phyloP scores from a whole-genome alignment of 345 rosid genomes.

The Passiflora organensis region DNA sequence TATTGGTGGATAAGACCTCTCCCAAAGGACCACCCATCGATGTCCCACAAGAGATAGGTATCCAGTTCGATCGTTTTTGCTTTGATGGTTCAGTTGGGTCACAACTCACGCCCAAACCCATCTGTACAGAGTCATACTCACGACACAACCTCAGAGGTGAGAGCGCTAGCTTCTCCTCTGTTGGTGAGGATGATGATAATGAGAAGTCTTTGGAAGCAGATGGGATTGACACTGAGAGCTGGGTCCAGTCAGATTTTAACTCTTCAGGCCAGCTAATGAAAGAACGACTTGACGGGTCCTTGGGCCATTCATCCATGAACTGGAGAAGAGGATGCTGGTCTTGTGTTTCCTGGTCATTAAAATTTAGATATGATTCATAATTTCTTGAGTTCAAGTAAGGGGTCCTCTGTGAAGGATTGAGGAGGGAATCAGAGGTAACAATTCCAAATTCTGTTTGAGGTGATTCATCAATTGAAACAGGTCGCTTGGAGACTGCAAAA shows the following conservation, averaged over 20 bases:
- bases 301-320: conserved; percentile 43
- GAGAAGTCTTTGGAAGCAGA: conserved; percentile 37
- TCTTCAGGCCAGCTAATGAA: conserved; percentile 45
- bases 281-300: conserved; percentile 29
- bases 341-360: conserved; percentile 25
- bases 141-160: conserved; percentile 51
- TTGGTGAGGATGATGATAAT: conserved; percentile 39
- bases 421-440: conserved; percentile 42
- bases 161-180: conserved; percentile 29
- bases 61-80: conserved; percentile 42
- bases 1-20: conserved; percentile 44
- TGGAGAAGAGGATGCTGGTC: conserved; percentile 30
- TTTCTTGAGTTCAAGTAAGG: conserved; percentile 20
- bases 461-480: conserved; percentile 10
- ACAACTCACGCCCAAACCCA: conserved; percentile 31
- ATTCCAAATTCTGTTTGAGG: conserved; percentile 40
- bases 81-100: conserved; percentile 18
- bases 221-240: conserved; percentile 67
- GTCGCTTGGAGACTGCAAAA: conserved; percentile 27
- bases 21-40: conserved; percentile 67
- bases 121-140: conserved; percentile 37
- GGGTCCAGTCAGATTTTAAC: conserved; percentile 57
- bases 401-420: conserved; percentile 37
- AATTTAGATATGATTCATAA: conserved; percentile 22
- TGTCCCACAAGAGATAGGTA: conserved; percentile 47